phyloP scores from a whole-genome alignment of 2,329 filamentous ascomycete species.

The Dothistroma pini region DNA sequence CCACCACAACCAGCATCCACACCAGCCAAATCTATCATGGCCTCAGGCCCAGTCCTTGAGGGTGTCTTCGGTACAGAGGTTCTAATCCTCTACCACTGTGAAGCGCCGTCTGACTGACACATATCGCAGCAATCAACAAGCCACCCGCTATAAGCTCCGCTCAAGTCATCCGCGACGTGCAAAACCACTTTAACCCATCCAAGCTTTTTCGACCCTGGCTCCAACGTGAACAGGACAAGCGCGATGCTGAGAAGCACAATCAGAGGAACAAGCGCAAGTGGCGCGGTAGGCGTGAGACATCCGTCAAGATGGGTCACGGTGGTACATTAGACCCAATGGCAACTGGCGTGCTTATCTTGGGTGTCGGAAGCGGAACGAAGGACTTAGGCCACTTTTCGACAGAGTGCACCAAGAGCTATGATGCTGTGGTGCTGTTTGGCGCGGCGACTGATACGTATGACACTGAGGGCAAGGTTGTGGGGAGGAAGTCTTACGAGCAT shows the following conservation, averaged over 20 bases:
- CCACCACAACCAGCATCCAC: not conserved
- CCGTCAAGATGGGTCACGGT: constrained; percentile 93
- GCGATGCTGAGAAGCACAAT: constrained; percentile 54
- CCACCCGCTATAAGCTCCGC: constrained; percentile 82
- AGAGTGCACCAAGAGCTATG: constrained; percentile 88
- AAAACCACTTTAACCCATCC: constrained; percentile 79
- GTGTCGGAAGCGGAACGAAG: constrained; percentile 86
- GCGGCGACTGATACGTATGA: constrained; percentile 93
- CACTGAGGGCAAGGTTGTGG: constrained; percentile 75
- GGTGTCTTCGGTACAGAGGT: constrained; percentile 57
- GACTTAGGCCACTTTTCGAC: constrained; percentile 68
- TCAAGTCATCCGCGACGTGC: constrained; percentile 83
- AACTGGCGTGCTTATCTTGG: constrained; percentile 86
- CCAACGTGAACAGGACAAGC: constrained; percentile 56
- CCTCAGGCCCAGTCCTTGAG: constrained; percentile 43
- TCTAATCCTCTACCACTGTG: constrained; percentile 9
- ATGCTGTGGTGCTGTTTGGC: constrained; percentile 84
- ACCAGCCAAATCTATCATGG: constrained; percentile 12
- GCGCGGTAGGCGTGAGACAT: constrained; percentile 53
- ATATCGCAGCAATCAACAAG: constrained; percentile 79
- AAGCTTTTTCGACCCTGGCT: constrained; percentile 75
- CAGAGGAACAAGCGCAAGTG: constrained; percentile 53
- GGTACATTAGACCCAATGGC: constrained; percentile 93
- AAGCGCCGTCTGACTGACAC: constrained; percentile 10
- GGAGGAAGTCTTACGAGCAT: constrained; percentile 70